Percentiles rank a stretch among this genome's conserved stretches.
Conservation (phyloP, 805 yeast species). For the Grigorovia yakushimaensis region DNA sequence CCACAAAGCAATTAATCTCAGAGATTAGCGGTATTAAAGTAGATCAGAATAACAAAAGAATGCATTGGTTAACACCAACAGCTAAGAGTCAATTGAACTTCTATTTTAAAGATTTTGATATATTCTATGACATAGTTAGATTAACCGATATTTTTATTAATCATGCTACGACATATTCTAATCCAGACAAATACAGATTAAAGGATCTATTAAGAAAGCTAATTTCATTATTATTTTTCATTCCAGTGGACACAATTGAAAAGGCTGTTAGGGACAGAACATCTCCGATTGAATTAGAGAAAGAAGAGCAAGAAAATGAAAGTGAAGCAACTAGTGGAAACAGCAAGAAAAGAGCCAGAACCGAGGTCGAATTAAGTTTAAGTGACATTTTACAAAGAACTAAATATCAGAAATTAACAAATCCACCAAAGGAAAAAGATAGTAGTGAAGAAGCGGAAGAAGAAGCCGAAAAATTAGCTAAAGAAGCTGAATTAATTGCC, state of each 20-base stretch:
- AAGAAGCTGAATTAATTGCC: slow-evolving; percentile 24
- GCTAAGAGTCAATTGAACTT: slow-evolving; percentile 70
- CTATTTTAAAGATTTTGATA: slow-evolving; percentile 51
- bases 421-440: slow-evolving; percentile 6
- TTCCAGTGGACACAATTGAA: slow-evolving; percentile 41
- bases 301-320: slow-evolving; percentile 7
- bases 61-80: slow-evolving; percentile 76
- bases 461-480: slow-evolving; percentile 15
- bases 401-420: slow-evolving; percentile 33
- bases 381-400: slow-evolving; percentile 21
- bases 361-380: slow-evolving; percentile 16
- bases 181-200: slow-evolving; percentile 69
- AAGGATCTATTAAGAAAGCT: slow-evolving; percentile 63
- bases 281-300: not conserved
- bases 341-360: slow-evolving; percentile 25
- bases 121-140: slow-evolving; percentile 64
- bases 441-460: slow-evolving; percentile 16
- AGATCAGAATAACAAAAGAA: slow-evolving; percentile 79
- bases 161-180: slow-evolving; percentile 65
- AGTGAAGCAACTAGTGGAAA: slow-evolving; percentile 11
- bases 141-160: slow-evolving; percentile 58
- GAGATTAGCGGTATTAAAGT: slow-evolving; percentile 88
- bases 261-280: slow-evolving; percentile 23
- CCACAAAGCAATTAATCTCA: slow-evolving; percentile 81
- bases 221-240: slow-evolving; percentile 59